A percentile compares a stretch with the other conserved stretches of the same genome.
These are phyloP conservation scores for Lathyrus aphaca DNA, from an alignment of 306 rosid species.

Conservation along the genomic window DNA sequence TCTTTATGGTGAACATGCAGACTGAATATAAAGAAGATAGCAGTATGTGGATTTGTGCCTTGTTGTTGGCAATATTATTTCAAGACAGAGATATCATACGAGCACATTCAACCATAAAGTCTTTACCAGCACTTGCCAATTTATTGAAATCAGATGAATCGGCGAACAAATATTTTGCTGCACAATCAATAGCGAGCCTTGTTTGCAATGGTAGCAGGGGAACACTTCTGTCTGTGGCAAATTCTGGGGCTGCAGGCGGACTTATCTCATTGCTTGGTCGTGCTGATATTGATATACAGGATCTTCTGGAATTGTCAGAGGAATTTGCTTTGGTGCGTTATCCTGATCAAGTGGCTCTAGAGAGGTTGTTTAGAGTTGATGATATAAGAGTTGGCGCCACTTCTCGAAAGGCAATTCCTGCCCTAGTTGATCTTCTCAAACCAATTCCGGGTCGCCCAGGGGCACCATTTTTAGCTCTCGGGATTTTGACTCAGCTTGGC, in stretches of 20 bases:
- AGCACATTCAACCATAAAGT: slow-evolving; percentile 80
- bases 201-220: slow-evolving; percentile 99
- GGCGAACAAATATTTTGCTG: slow-evolving; percentile 89
- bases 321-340: slow-evolving; percentile 83
- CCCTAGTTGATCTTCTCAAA: slow-evolving; percentile 97
- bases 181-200: slow-evolving; percentile 89
- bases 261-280: slow-evolving; percentile 94
- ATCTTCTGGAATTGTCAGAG: slow-evolving; percentile 89
- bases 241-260: slow-evolving; percentile 98
- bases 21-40: slow-evolving; percentile 87
- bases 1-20: slow-evolving; percentile 55
- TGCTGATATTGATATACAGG: slow-evolving; percentile 85
- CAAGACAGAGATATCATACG: slow-evolving; percentile 96
- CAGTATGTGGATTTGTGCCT: slow-evolving; percentile 86
- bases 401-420: slow-evolving; percentile 95
- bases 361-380: slow-evolving; percentile 95
- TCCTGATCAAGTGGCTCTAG: slow-evolving; percentile 97
- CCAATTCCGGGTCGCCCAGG: slow-evolving; percentile 99
- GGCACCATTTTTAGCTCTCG: slow-evolving; percentile 96
- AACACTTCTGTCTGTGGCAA: slow-evolving; percentile 92
- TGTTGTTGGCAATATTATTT: slow-evolving; percentile 83
- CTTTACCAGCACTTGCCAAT: slow-evolving; percentile 82
- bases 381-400: slow-evolving; percentile 96
- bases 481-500: slow-evolving; percentile 79
- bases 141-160: slow-evolving; percentile 85